phyloP scores from a whole-genome alignment of 108 stramenopile genomes.

The Pinguiococcus pyrenoidosus region DNA sequence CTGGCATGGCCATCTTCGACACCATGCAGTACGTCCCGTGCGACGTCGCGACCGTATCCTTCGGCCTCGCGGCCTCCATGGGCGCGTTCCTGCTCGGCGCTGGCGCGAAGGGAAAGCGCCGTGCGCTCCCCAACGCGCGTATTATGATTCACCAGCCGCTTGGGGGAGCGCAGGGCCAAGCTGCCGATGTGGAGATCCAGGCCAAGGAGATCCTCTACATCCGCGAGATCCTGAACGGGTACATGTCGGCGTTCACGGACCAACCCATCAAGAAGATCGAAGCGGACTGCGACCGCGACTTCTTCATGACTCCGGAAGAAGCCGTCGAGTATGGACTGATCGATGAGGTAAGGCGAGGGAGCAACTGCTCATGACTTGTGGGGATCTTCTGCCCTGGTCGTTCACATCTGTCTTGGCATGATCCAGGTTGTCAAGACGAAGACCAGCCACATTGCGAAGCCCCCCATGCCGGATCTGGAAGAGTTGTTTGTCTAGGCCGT shows the following conservation, averaged over 20 bases:
- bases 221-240: conserved; percentile 6
- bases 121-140: conserved; percentile 22
- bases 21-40: conserved; percentile 61
- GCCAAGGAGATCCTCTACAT: conserved; percentile 60
- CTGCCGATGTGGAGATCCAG: conserved; percentile 89
- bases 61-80: conserved; percentile 72
- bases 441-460: conserved; percentile 20
- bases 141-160: conserved; percentile 52
- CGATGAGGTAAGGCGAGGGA: conserved; percentile 38
- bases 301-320: conserved; percentile 30
- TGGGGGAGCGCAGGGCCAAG: conserved; percentile 87
- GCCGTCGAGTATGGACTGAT: conserved; percentile 35
- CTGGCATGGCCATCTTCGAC: conserved; percentile 27
- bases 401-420: too few species aligned
- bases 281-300: conserved; percentile 30
- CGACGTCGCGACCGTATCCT: conserved; percentile 66
- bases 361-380: too few species aligned
- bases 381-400: too few species aligned
- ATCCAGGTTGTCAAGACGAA: conserved; percentile 21
- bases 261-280: conserved; percentile 18
- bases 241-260: conserved; percentile 8
- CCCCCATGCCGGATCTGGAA: conserved; percentile 22
- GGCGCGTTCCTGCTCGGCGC: conserved; percentile 66
- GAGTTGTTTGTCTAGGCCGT: too few species aligned
- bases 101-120: conserved; percentile 38